Evolutionary conservation across 176 grass and related monocot species (phyloP).

Genomic region (Eleusine indica): DNA sequence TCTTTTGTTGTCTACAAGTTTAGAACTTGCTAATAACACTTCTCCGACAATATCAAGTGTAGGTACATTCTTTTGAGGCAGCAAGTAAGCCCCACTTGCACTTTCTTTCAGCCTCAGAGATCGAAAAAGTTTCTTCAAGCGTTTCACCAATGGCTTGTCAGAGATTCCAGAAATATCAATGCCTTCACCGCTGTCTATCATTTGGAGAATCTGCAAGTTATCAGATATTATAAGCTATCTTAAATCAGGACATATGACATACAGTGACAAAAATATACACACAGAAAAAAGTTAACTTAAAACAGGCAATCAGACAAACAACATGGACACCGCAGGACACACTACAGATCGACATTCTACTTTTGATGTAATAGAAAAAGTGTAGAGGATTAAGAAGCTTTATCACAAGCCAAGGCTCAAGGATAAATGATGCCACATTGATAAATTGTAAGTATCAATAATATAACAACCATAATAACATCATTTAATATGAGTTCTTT

Average conservation of each 20-base stretch:
- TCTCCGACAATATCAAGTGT: constrained; percentile 71
- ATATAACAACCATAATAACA: too few relatives aligned
- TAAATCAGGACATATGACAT: background rate
- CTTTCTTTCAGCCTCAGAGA: constrained; percentile 74
- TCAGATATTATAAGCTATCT: constrained; percentile 17
- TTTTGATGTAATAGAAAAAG: background rate
- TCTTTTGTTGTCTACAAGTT: constrained; percentile 34
- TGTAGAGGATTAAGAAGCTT: background rate
- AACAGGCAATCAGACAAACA: background rate
- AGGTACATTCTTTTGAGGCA: constrained; percentile 59
- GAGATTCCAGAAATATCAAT: constrained; percentile 84
- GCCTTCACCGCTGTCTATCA: constrained; percentile 90
- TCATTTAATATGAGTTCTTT: background rate
- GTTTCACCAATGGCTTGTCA: constrained; percentile 73
- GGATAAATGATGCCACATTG: background rate
- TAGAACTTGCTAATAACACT: constrained; percentile 33
- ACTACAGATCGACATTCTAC: background rate
- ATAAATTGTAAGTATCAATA: background rate
- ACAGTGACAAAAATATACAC: background rate
- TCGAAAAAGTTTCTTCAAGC: constrained; percentile 77
- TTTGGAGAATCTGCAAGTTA: constrained; percentile 83
- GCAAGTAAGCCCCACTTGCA: constrained; percentile 70
- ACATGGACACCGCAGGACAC: background rate
- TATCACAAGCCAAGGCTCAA: background rate
- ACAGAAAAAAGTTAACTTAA: background rate